A percentile compares a stretch with the other conserved stretches of the same genome.
Conservation (phyloP, 352 stramenopile genomes). For the Phytopythium helicoides region DNA sequence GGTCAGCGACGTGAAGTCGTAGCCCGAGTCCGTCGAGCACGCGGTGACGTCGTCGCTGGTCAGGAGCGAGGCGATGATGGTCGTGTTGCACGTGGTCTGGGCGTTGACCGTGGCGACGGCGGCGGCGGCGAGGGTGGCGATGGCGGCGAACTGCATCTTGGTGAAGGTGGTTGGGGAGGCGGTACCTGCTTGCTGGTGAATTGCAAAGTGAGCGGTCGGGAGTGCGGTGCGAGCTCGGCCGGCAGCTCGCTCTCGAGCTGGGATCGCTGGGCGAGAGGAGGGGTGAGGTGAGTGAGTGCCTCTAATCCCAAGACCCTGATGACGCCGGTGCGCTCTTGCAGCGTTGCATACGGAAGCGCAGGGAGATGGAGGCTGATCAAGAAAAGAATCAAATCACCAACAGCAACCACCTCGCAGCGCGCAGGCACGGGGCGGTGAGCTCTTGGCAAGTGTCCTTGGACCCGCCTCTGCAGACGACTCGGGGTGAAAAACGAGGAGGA, state of each 20-base stretch:
- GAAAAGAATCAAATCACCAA: slow-evolving; percentile 7
- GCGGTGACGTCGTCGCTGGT: slow-evolving; percentile 17
- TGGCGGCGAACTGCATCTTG: slow-evolving; percentile 8
- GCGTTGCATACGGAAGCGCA: not conserved
- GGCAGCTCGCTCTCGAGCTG: not conserved
- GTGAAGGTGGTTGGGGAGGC: not conserved
- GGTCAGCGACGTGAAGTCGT: slow-evolving; percentile 26
- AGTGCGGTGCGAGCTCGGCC: too few relatives aligned
- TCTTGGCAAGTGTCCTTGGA: not conserved
- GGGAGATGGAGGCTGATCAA: slow-evolving; percentile 1
- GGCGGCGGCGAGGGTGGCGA: slow-evolving; percentile 4
- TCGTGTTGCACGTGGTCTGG: slow-evolving; percentile 22
- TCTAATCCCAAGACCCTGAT: not conserved
- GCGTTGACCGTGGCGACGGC: slow-evolving; percentile 3
- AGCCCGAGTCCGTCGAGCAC: slow-evolving; percentile 27
- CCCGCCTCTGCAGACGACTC: not conserved
- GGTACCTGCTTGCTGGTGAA: slow-evolving; percentile 7
- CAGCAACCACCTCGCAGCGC: too few relatives aligned
- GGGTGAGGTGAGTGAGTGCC: too few relatives aligned
- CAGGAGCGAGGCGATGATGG: slow-evolving; percentile 23
- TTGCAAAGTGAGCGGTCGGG: slow-evolving; percentile 4
- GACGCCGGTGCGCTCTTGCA: not conserved
- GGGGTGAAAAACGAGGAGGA: not conserved
- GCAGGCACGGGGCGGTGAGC: too few relatives aligned
- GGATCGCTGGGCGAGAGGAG: too few relatives aligned